Conservation (phyloP, 805 yeast species). For the Candida caryicola region DNA sequence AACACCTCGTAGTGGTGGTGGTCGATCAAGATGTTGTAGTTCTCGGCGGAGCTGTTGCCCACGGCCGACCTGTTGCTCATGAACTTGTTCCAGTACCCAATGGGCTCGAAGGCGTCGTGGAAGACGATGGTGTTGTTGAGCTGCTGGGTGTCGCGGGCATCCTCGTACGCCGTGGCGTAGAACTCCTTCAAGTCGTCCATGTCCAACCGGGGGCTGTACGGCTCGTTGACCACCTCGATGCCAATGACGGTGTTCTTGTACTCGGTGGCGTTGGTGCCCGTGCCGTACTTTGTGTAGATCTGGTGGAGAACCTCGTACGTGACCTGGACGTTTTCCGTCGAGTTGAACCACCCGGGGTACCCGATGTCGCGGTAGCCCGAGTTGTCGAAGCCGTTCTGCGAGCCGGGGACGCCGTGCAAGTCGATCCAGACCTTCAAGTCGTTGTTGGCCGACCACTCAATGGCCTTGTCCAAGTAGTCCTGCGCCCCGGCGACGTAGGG, state of each 20-base stretch:
- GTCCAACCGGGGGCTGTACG: slow-evolving; percentile 26
- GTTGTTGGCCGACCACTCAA: slow-evolving; percentile 66
- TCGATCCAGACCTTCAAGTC: slow-evolving; percentile 83
- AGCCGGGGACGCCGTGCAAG: slow-evolving; percentile 94
- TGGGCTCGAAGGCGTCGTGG: slow-evolving; percentile 63
- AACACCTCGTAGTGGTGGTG: slow-evolving; percentile 43
- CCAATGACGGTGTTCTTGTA: slow-evolving; percentile 36
- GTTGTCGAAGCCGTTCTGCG: slow-evolving; percentile 93
- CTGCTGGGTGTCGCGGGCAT: slow-evolving; percentile 27
- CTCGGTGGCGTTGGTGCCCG: slow-evolving; percentile 17
- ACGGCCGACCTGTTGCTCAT: slow-evolving; percentile 24
- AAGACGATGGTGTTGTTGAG: slow-evolving; percentile 47
- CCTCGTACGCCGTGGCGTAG: slow-evolving; percentile 29
- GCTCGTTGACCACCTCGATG: slow-evolving; percentile 42
- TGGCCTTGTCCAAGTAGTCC: slow-evolving; percentile 58
- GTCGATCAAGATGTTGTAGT: slow-evolving; percentile 36
- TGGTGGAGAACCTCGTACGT: slow-evolving; percentile 32
- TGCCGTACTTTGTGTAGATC: slow-evolving; percentile 36
- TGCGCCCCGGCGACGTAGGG: slow-evolving; percentile 70
- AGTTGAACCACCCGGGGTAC: slow-evolving; percentile 35
- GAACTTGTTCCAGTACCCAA: slow-evolving; percentile 54
- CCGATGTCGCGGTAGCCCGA: slow-evolving; percentile 58
- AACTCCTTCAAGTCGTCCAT: slow-evolving; percentile 24
- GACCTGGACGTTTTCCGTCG: slow-evolving; percentile 24
- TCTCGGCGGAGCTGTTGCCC: slow-evolving; percentile 7